Conservation (phyloP, 345 rosid species). For the Eucalyptus lansdowneana region DNA sequence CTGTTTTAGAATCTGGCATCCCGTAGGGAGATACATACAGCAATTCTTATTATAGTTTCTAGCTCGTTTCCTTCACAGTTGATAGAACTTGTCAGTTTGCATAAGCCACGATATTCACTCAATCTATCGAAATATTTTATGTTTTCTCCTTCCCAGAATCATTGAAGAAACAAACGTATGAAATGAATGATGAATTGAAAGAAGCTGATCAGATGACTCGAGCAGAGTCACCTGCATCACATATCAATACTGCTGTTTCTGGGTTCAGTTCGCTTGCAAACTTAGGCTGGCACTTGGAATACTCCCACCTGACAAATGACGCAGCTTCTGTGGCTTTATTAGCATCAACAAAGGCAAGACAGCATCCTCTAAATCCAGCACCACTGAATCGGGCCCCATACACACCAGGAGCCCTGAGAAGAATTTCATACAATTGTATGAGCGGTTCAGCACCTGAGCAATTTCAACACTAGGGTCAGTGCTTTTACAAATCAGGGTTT, state of each 20-base stretch:
- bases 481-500: not conserved
- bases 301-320: slow-evolving; percentile 44
- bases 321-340: slow-evolving; percentile 54
- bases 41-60: not conserved
- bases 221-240: slow-evolving; percentile 70
- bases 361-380: slow-evolving; percentile 92
- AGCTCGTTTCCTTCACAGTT: not conserved
- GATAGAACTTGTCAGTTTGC: not conserved
- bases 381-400: slow-evolving; percentile 88
- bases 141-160: not conserved
- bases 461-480: not conserved
- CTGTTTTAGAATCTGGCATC: not conserved
- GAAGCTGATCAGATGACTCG: slow-evolving; percentile 28
- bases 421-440: slow-evolving; percentile 64
- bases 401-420: slow-evolving; percentile 66
- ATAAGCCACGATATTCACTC: not conserved
- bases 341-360: slow-evolving; percentile 63
- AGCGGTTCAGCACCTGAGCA: slow-evolving; percentile 65
- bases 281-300: slow-evolving; percentile 51
- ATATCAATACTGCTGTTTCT: slow-evolving; percentile 37
- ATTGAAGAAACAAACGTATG: not conserved
- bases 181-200: not conserved
- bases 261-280: slow-evolving; percentile 33
- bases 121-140: not conserved
- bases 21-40: not conserved